Evolutionary conservation across 148 eudicot species (phyloP).

Genomic region (Vaccinium darrowii): DNA sequence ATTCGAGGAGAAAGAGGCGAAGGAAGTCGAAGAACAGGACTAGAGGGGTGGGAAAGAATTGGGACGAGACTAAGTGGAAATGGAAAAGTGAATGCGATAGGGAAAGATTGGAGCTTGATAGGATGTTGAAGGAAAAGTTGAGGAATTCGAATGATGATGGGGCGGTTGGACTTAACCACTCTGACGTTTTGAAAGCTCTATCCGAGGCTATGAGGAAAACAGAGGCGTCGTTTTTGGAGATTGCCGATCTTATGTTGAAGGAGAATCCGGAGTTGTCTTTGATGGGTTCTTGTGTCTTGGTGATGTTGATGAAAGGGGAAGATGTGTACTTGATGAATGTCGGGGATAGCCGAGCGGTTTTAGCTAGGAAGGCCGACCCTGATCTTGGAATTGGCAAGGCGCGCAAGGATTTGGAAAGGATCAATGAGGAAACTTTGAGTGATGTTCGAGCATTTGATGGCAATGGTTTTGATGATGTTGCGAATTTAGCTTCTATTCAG

Average conservation of each 20-base stretch:
- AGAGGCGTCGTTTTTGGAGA: slow-evolving; percentile 53
- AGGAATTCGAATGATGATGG: slow-evolving; percentile 11
- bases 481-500: slow-evolving; percentile 41
- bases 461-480: slow-evolving; percentile 24
- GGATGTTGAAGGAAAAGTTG: slow-evolving; percentile 21
- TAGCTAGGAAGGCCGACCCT: slow-evolving; percentile 39
- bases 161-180: slow-evolving; percentile 20
- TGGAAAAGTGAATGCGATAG: slow-evolving; percentile 15
- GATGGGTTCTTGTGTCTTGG: slow-evolving; percentile 77
- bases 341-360: slow-evolving; percentile 67
- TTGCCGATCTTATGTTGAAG: slow-evolving; percentile 57
- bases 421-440: slow-evolving; percentile 19
- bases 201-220: slow-evolving; percentile 61
- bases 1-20: slow-evolving; percentile 14
- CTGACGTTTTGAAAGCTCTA: slow-evolving; percentile 50
- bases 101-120: slow-evolving; percentile 24
- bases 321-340: slow-evolving; percentile 72
- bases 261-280: slow-evolving; percentile 67
- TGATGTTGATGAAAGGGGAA: slow-evolving; percentile 64
- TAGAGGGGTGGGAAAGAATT: background rate
- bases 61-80: slow-evolving; percentile 11
- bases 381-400: slow-evolving; percentile 23
- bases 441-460: slow-evolving; percentile 29
- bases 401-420: slow-evolving; percentile 20
- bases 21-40: slow-evolving; percentile 4